Base-by-base conservation (phyloP, 2,329 filamentous ascomycete genomes). In the Ilyonectria sp. region DNA sequence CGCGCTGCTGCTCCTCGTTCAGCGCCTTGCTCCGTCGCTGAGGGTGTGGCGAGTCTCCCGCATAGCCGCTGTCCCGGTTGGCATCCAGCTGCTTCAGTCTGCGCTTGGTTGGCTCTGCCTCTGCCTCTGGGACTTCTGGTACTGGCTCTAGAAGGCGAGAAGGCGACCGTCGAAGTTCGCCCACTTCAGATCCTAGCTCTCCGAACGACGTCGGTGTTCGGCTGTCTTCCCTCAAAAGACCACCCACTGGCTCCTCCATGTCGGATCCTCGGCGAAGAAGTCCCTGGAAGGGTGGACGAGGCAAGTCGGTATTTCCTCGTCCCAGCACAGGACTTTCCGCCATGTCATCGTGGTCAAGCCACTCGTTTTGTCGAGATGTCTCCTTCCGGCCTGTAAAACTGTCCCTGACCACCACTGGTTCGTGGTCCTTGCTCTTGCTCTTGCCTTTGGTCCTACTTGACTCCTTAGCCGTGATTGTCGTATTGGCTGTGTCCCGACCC, bases 61-160 rank as follows among this genome's bases (percentile, higher is more conserved):
- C 75, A 68, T 77, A 76, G 35, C 74, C 75, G 55, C 75, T 79
- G 61, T 79, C 77, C 47, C 77, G 79, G 80, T 79, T 86, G 37
- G 76, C 62, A 15, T 86, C 58, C 21, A 50, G 52, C 35, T 23
- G 31, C 53, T 53, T 61, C 9, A 35, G 49, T 35, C 46, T 35
- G 33, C 33, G 55, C 59, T 72, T 69, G 60, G 65, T 60, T 57
- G 69, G 68, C 56, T 75, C 82, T 63, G 81, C 79, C 47, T 85
- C 80, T 3, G 84, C 83, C 71, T 88, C 86, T 1, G 81, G 80
- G 9, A 81, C 79, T 72, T 90, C 87, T 71, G 83, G 81, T 4
- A 90, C 87, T 0, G 86, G 84, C 4, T 87, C 81, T 53, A 90
- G 76, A n/a, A 79, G 79, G 61, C 83, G 81, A 6, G 82, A 79